Conservation (phyloP, 2,329 filamentous ascomycete genomes). For the Nothopassalora personata region DNA sequence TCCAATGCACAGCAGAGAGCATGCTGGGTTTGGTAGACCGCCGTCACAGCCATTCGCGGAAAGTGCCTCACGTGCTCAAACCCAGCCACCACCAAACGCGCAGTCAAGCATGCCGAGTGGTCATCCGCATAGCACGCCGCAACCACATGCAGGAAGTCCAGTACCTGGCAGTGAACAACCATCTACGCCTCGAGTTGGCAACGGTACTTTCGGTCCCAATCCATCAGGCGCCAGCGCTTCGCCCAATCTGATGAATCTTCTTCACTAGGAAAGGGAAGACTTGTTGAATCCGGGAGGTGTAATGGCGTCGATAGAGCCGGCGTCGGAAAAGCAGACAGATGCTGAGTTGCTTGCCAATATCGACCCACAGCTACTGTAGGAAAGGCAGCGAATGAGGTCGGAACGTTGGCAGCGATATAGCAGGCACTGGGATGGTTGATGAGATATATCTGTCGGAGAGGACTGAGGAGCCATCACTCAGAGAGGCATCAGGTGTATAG, state of each 20-base stretch:
- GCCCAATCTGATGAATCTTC: slow-evolving; percentile 44
- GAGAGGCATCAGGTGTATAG: not conserved
- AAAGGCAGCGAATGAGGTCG: not conserved
- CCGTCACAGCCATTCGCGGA: slow-evolving; percentile 8
- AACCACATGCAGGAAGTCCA: slow-evolving; percentile 10
- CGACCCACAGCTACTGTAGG: not conserved
- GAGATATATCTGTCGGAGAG: not conserved
- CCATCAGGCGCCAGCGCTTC: slow-evolving; percentile 40
- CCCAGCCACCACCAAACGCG: slow-evolving; percentile 14
- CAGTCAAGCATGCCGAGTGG: slow-evolving; percentile 7
- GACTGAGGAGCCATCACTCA: not conserved
- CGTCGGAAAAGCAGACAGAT: not conserved
- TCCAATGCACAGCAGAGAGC: slow-evolving; percentile 13
- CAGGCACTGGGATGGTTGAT: not conserved
- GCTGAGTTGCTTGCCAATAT: not conserved
- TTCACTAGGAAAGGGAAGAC: slow-evolving; percentile 32
- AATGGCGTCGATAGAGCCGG: not conserved
- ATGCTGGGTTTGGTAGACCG: slow-evolving; percentile 13
- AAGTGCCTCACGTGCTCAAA: not conserved
- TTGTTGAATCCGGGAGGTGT: not conserved
- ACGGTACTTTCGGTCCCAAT: slow-evolving; percentile 11
- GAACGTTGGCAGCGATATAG: not conserved
- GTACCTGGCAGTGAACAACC: slow-evolving; percentile 18
- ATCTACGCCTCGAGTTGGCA: slow-evolving; percentile 22
- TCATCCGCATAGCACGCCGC: slow-evolving; percentile 6